Conservation (phyloP, 495 filamentous ascomycete species). For the Darksidea phi region DNA sequence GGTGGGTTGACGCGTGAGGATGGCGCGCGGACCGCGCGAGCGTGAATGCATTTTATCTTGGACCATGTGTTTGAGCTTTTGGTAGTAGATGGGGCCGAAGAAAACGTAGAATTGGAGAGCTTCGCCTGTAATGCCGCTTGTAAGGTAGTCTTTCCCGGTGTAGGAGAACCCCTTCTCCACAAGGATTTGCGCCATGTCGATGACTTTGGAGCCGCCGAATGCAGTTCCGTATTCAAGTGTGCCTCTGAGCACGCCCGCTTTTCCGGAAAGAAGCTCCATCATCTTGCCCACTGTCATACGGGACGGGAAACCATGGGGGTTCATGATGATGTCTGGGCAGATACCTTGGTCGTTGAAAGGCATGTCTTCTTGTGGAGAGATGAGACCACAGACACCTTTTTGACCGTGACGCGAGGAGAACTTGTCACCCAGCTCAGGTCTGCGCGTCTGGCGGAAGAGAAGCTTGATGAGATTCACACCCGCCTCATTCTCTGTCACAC, state of each 20-base stretch:
- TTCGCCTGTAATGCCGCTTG: slow-evolving; percentile 92
- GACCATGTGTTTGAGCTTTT: slow-evolving; percentile 99
- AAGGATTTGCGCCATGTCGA: slow-evolving; percentile 82
- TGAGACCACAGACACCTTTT: slow-evolving; percentile 84
- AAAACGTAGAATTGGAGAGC: slow-evolving; percentile 93
- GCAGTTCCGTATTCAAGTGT: slow-evolving; percentile 87
- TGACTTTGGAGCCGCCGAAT: slow-evolving; percentile 87
- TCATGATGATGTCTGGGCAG: slow-evolving; percentile 98
- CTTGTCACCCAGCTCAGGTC: slow-evolving; percentile 75
- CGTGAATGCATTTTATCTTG: slow-evolving; percentile 99
- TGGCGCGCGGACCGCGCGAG: slow-evolving; percentile 81
- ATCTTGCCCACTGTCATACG: slow-evolving; percentile 99
- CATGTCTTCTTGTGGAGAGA: slow-evolving; percentile 93
- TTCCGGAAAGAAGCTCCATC: slow-evolving; percentile 90
- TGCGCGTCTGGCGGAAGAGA: slow-evolving; percentile 84
- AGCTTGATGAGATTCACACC: slow-evolving; percentile 71
- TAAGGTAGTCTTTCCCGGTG: slow-evolving; percentile 94
- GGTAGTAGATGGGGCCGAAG: slow-evolving; percentile 98
- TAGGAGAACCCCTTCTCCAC: slow-evolving; percentile 90
- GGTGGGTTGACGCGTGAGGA: slow-evolving; percentile 92
- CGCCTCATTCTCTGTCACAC: slow-evolving; percentile 45
- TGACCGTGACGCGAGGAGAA: slow-evolving; percentile 51
- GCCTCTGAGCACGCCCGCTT: slow-evolving; percentile 83
- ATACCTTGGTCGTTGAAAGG: slow-evolving; percentile 91
- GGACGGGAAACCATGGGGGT: slow-evolving; percentile 98